Conservation (phyloP, 2,329 filamentous ascomycete species). For the Fusarium duplospermum region DNA sequence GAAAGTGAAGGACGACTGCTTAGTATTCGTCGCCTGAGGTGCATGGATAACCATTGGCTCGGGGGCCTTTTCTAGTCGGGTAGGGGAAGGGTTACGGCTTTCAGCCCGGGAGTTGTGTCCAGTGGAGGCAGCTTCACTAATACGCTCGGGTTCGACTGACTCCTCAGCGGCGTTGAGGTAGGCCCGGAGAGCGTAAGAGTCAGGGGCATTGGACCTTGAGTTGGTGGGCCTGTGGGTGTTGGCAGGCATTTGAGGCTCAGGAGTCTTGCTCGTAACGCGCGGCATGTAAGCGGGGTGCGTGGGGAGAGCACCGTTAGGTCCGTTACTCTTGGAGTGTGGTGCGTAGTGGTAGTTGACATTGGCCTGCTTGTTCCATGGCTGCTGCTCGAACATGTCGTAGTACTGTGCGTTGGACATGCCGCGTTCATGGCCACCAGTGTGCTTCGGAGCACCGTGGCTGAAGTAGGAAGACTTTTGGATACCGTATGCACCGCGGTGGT, state of each 20-base stretch:
- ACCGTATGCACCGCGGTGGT: neutral
- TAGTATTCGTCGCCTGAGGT: neutral
- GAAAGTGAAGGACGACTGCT: slow-evolving; percentile 36
- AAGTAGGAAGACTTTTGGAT: slow-evolving; percentile 29
- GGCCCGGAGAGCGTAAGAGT: slow-evolving; percentile 48
- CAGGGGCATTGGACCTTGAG: slow-evolving; percentile 14
- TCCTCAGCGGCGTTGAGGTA: slow-evolving; percentile 51
- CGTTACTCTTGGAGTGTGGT: slow-evolving; percentile 19
- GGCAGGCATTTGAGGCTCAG: neutral
- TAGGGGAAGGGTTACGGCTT: slow-evolving; percentile 22
- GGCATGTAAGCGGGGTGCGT: slow-evolving; percentile 33
- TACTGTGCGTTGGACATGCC: neutral
- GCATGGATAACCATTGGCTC: neutral
- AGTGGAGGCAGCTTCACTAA: neutral
- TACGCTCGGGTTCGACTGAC: neutral
- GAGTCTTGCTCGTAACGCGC: slow-evolving; percentile 3
- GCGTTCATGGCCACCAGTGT: neutral
- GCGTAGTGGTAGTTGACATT: slow-evolving; percentile 26
- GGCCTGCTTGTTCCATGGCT: neutral
- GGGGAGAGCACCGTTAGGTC: slow-evolving; percentile 11
- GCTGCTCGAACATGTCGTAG: neutral
- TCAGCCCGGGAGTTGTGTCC: slow-evolving; percentile 2
- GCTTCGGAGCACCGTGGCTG: neutral
- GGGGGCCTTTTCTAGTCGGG: neutral
- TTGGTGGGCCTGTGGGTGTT: neutral